Evolutionary conservation across 177 flowering plant species (phyloP), one percentile per base, ranked within the genome.

Genomic region (Telopea speciosissima): DNA sequence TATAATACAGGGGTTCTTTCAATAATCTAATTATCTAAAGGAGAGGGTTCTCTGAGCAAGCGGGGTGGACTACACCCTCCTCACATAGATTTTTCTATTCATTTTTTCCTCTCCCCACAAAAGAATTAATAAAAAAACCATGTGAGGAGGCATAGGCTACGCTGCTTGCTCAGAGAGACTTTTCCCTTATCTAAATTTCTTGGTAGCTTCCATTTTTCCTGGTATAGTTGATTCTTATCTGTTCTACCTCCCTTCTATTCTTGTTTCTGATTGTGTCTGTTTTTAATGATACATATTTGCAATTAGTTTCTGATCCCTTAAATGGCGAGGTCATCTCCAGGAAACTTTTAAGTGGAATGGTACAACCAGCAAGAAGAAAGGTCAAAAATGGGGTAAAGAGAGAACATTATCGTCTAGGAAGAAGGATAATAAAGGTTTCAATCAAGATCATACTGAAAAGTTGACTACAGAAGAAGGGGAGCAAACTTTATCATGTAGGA

Each of bases 301-400:
- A 24, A n/a, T 17, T 24, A 17, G 56, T 61, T 59, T 54, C 22
- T 23, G 49, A 64, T 60, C 19, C 36, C 11, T 63, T 54, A 4
- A n/a, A 58, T 44, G 40, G 13, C 13, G 7, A 28, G 61, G 1
- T 7, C 62, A 13, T 58, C 68, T 73, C 49, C 79, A 87, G 97
- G 89, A 79, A 76, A 76, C 49, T 36, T 74, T 84, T 78, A 80
- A 80, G 59, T 91, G 97, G 98, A 88, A 84, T 77, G 97, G 97
- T 68, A 85, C 84, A 65, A 96, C 86, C 66, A 86, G 85, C 81
- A 96, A 93, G 85, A 93, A 80, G 76, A 91, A 83, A 79, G 98
- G 97, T 63, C 97, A 96, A 79, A 91, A 91, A 66, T 91, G 99
- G 99, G 99, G 99, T 63, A 85, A 1, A 28, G 96, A 93, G 81